Evolutionary conservation across 768 basidiomycete genomes (phyloP).

Genomic region (Omphalotus guepiniiformis): DNA sequence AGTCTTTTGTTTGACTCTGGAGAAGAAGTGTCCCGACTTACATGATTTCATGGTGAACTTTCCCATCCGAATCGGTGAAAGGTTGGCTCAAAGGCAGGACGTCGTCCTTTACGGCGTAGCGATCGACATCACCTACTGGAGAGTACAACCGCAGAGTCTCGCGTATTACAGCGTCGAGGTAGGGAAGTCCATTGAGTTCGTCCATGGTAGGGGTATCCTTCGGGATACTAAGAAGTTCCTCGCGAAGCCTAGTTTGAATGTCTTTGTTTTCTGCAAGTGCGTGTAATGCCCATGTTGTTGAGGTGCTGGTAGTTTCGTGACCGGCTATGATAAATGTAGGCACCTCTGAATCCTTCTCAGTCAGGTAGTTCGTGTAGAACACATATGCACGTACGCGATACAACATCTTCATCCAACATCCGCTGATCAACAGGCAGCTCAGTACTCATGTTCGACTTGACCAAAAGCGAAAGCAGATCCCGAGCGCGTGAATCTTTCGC

Average conservation of each 20-base stretch:
- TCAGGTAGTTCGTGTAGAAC: not conserved
- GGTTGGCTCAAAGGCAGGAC: constrained; percentile 33
- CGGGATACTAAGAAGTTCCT: constrained; percentile 36
- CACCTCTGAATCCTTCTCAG: constrained; percentile 27
- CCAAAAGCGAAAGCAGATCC: constrained; percentile 57
- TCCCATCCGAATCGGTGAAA: constrained; percentile 29
- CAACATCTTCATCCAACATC: constrained; percentile 59
- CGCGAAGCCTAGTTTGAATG: constrained; percentile 39
- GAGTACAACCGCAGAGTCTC: constrained; percentile 41
- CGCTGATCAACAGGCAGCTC: constrained; percentile 55
- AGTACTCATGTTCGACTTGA: constrained; percentile 61
- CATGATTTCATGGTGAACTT: constrained; percentile 33
- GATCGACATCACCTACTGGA: constrained; percentile 28
- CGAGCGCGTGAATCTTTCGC: constrained; percentile 31
- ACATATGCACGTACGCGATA: constrained; percentile 34
- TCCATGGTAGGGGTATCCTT: constrained; percentile 48
- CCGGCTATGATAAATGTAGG: constrained; percentile 43
- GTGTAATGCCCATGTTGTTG: constrained; percentile 41
- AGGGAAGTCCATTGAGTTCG: constrained; percentile 43
- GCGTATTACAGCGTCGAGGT: constrained; percentile 44
- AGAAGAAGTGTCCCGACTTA: constrained; percentile 19
- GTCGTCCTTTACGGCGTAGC: constrained; percentile 32
- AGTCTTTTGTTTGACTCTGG: constrained; percentile 12
- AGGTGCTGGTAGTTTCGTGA: constrained; percentile 36
- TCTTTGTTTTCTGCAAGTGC: constrained; percentile 33